A percentile compares a stretch with the other conserved stretches of the same genome.
phyloP scores from a whole-genome alignment of 495 filamentous ascomycete genomes.

The Penicillium manginii region DNA sequence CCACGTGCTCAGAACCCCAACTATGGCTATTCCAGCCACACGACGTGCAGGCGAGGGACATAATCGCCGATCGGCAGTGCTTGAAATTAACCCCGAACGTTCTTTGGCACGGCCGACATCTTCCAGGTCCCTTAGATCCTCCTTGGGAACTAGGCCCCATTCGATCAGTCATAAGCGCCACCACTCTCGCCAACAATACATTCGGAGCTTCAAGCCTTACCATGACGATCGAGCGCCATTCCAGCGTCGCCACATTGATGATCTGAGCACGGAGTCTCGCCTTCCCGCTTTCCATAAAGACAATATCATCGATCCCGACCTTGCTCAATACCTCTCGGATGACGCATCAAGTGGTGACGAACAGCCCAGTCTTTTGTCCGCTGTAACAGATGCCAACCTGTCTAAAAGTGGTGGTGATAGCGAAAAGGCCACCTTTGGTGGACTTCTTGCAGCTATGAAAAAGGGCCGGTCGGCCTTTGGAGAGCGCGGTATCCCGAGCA shows the following conservation, averaged over 20 bases:
- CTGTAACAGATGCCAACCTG: slow-evolving; percentile 58
- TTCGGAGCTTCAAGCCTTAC: slow-evolving; percentile 60
- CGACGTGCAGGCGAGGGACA: slow-evolving; percentile 78
- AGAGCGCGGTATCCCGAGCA: slow-evolving; percentile 67
- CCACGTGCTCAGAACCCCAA: slow-evolving; percentile 53
- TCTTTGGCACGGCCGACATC: slow-evolving; percentile 82
- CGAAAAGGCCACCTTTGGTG: slow-evolving; percentile 56
- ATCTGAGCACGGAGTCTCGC: slow-evolving; percentile 63
- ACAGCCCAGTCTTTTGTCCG: slow-evolving; percentile 82
- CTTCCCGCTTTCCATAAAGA: slow-evolving; percentile 94
- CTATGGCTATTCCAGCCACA: slow-evolving; percentile 88
- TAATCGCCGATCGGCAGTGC: slow-evolving; percentile 82
- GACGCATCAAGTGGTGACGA: slow-evolving; percentile 91
- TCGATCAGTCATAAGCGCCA: slow-evolving; percentile 80
- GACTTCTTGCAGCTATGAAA: slow-evolving; percentile 65
- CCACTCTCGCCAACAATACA: slow-evolving; percentile 81
- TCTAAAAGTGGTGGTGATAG: slow-evolving; percentile 55
- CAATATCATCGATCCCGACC: slow-evolving; percentile 95
- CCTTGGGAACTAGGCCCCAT: slow-evolving; percentile 63
- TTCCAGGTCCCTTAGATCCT: slow-evolving; percentile 86
- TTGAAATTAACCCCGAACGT: slow-evolving; percentile 81
- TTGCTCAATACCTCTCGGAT: slow-evolving; percentile 95
- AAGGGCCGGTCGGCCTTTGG: slow-evolving; percentile 73
- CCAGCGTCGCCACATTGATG: slow-evolving; percentile 69
- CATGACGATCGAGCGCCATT: slow-evolving; percentile 87